phyloP scores from a whole-genome alignment of 176 grass and related monocot genomes.

The Hyparrhenia diplandra region DNA sequence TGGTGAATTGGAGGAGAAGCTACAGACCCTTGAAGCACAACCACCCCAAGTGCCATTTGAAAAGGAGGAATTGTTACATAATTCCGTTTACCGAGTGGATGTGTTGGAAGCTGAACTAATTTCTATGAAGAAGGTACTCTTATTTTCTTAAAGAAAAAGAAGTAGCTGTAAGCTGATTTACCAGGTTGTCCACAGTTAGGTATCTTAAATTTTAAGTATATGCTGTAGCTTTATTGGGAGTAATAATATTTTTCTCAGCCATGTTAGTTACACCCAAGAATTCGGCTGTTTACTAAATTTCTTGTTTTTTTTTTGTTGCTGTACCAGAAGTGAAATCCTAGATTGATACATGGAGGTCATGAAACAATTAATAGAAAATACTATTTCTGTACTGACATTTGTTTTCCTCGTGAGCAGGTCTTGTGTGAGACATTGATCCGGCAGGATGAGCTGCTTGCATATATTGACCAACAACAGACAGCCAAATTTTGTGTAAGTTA shows the following conservation, averaged over 20 bases:
- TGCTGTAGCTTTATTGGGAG: neutral
- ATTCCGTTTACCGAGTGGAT: slow-evolving; percentile 58
- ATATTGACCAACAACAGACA: slow-evolving; percentile 57
- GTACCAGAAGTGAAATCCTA: neutral
- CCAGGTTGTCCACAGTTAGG: neutral
- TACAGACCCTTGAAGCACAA: slow-evolving; percentile 60
- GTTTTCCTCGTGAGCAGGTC: slow-evolving; percentile 32
- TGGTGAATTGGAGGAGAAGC: slow-evolving; percentile 74
- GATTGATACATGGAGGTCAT: neutral
- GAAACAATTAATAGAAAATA: neutral
- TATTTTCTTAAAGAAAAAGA: slow-evolving; percentile 1
- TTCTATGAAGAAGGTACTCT: slow-evolving; percentile 78
- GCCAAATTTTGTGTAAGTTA: slow-evolving; percentile 53
- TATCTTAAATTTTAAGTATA: neutral
- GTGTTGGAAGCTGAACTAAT: slow-evolving; percentile 94
- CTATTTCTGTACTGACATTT: slow-evolving; percentile 1
- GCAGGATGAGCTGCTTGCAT: slow-evolving; percentile 84
- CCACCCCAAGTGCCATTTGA: slow-evolving; percentile 74
- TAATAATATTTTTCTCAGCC: slow-evolving; percentile 3
- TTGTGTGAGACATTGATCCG: slow-evolving; percentile 72
- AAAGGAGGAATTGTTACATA: slow-evolving; percentile 74
- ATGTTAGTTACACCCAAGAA: neutral
- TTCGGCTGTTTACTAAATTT: neutral
- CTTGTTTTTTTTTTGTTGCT: neutral
- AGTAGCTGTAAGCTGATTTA: neutral